Percentiles rank a stretch among this genome's conserved stretches.
phyloP scores from a whole-genome alignment of 2,329 filamentous ascomycete genomes.

The Microdochium bolleyi region DNA sequence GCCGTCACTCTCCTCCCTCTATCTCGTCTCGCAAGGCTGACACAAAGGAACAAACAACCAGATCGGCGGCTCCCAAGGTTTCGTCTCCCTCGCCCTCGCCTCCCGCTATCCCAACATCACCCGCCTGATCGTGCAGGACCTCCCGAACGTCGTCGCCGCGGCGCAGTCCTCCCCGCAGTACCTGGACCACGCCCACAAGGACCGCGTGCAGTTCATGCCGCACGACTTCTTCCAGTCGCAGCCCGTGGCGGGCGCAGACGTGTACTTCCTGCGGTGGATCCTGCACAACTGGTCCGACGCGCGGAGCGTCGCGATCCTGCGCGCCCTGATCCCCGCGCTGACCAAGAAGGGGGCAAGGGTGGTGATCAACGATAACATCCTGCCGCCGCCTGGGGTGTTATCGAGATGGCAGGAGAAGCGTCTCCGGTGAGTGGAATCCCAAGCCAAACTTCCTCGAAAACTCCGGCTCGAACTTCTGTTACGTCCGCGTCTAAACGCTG shows the following conservation, averaged over 20 bases:
- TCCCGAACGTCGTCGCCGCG: constrained; percentile 4
- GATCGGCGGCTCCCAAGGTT: constrained; percentile 10
- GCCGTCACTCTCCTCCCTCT: not conserved
- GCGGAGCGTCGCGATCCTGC: constrained; percentile 23
- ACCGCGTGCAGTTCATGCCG: constrained; percentile 16
- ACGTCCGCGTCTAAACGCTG: not conserved
- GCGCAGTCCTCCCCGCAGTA: not conserved
- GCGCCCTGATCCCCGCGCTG: constrained; percentile 27
- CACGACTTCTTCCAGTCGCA: constrained; percentile 38
- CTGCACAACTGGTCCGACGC: constrained; percentile 39
- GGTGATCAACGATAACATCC: constrained; percentile 10
- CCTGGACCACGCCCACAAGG: not conserved
- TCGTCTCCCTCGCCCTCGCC: constrained; percentile 5
- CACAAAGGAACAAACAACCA: too few species aligned
- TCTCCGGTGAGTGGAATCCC: constrained; percentile 4
- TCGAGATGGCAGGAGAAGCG: constrained; percentile 8
- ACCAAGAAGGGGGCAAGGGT: constrained; percentile 27
- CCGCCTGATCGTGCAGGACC: constrained; percentile 20
- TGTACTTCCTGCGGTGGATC: constrained; percentile 37
- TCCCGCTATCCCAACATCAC: constrained; percentile 2
- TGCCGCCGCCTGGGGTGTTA: constrained; percentile 4
- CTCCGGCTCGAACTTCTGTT: too few species aligned
- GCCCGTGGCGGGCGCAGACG: constrained; percentile 26
- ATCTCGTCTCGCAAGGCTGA: not conserved
- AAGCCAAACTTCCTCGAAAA: not conserved